Evolutionary conservation across 2,329 filamentous ascomycete species (phyloP).

Genomic region (Talaromyces sp.): DNA sequence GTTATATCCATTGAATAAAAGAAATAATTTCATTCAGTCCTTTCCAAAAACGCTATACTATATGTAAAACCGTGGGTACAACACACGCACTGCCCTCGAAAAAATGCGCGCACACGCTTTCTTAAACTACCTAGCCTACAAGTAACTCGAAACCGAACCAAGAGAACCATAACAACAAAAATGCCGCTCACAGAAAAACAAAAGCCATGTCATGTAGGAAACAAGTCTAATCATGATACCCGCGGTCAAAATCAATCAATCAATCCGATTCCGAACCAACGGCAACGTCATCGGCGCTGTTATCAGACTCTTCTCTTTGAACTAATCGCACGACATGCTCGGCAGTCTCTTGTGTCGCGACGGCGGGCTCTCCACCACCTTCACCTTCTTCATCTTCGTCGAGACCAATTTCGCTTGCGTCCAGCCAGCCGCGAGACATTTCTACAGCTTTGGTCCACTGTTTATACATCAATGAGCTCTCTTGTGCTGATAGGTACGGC

Average conservation of each 20-base stretch:
- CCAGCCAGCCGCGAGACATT: slow-evolving; percentile 69
- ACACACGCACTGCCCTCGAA: not conserved
- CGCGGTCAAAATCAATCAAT: not conserved
- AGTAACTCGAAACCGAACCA: not conserved
- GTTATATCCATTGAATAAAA: too few relatives aligned
- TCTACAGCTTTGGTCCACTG: slow-evolving; percentile 72
- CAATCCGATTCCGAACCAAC: slow-evolving; percentile 10
- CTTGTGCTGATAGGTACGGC: slow-evolving; percentile 57
- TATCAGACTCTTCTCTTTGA: not conserved
- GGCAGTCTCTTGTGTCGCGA: not conserved
- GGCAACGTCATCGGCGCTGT: slow-evolving; percentile 7
- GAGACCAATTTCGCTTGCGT: slow-evolving; percentile 23
- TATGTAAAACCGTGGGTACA: too few relatives aligned
- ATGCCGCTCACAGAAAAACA: slow-evolving; percentile 1
- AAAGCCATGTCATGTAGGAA: not conserved
- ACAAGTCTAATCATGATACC: not conserved
- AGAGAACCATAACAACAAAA: not conserved
- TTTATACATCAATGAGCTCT: slow-evolving; percentile 59
- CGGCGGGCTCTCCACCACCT: not conserved
- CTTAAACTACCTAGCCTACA: not conserved
- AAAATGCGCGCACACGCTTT: not conserved
- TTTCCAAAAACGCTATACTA: too few relatives aligned
- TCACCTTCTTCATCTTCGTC: slow-evolving; percentile 15
- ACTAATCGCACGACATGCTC: not conserved
- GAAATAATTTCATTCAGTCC: too few relatives aligned